A percentile compares a stretch with the other conserved stretches of the same genome.
These are phyloP conservation scores for Chytridium lagenaria DNA, from an alignment of 371 early-diverging fungal genomes.

Conservation along the genomic window DNA sequence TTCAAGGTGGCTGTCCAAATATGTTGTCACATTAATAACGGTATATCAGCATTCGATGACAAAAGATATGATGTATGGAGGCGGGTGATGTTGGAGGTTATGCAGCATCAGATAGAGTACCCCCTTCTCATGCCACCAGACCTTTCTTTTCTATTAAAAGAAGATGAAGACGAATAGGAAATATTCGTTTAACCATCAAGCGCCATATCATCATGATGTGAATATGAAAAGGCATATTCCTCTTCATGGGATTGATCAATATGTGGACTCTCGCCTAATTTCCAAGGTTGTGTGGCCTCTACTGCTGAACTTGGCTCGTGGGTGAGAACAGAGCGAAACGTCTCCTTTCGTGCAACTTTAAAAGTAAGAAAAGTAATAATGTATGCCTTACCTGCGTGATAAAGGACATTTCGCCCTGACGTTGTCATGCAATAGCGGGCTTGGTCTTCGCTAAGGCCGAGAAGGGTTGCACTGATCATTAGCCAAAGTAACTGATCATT, in stretches of 20 bases:
- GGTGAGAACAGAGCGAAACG: conserved; percentile 59
- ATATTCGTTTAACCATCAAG: neutral
- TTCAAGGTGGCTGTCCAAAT: conserved; percentile 26
- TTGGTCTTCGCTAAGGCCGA: conserved; percentile 62
- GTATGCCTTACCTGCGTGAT: conserved; percentile 61
- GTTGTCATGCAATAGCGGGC: conserved; percentile 61
- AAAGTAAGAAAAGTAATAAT: neutral
- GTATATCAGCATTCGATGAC: conserved; percentile 35
- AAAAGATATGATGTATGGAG: conserved; percentile 44
- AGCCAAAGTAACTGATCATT: neutral
- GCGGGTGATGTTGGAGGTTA: conserved; percentile 39
- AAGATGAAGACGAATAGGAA: conserved; percentile 34
- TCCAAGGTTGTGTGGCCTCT: conserved; percentile 42
- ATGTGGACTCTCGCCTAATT: conserved; percentile 44
- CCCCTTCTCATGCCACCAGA: conserved; percentile 50
- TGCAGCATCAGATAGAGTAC: conserved; percentile 45
- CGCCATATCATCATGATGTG: neutral
- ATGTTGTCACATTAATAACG: neutral
- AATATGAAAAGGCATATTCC: neutral
- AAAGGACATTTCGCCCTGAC: conserved; percentile 59
- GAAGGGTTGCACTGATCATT: conserved; percentile 53
- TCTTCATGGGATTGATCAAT: neutral
- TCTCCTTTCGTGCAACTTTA: conserved; percentile 66
- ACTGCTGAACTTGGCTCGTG: conserved; percentile 47
- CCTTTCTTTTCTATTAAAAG: conserved; percentile 33